Conservation (phyloP, 805 yeast species). For the Candida ovalis region DNA sequence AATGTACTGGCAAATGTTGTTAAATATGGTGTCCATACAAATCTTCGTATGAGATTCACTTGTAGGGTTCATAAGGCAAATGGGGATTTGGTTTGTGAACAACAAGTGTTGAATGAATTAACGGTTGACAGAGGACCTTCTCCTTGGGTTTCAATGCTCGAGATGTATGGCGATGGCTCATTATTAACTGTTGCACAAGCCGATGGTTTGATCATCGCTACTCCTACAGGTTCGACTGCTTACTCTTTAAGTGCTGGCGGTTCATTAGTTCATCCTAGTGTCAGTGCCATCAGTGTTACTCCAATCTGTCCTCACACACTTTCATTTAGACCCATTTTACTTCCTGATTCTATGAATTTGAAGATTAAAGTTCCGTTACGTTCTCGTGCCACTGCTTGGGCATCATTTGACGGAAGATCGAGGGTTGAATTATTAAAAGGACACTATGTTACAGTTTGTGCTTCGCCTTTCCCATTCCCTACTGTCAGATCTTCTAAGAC, state of each 20-base stretch:
- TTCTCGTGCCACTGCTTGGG: conserved; percentile 92
- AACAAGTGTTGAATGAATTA: conserved; percentile 84
- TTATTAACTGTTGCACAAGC: conserved; percentile 88
- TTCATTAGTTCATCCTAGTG: conserved; percentile 89
- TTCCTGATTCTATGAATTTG: conserved; percentile 90
- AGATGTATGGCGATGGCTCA: conserved; percentile 83
- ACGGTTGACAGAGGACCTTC: conserved; percentile 93
- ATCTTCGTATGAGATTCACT: conserved; percentile 82
- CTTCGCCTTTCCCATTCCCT: conserved; percentile 91
- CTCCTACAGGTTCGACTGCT: conserved; percentile 97
- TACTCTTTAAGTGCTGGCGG: conserved; percentile 96
- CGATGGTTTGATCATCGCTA: conserved; percentile 87
- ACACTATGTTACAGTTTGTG: conserved; percentile 79
- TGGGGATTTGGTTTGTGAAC: conserved; percentile 55
- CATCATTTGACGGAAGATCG: conserved; percentile 90
- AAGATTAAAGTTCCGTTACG: conserved; percentile 74
- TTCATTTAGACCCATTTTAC: conserved; percentile 84
- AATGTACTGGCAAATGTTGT: conserved; percentile 54
- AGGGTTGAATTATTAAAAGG: conserved; percentile 80
- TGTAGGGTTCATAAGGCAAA: conserved; percentile 62
- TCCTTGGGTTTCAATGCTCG: conserved; percentile 86
- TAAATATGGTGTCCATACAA: conserved; percentile 68
- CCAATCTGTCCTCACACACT: conserved; percentile 96
- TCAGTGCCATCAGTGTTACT: conserved; percentile 86
- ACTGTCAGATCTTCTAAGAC: conserved; percentile 73